Evolutionary conservation across 1,284 basidiomycete species (phyloP), one percentile per base, ranked within the genome.

Genomic region (Apiotrichum gamsii): DNA sequence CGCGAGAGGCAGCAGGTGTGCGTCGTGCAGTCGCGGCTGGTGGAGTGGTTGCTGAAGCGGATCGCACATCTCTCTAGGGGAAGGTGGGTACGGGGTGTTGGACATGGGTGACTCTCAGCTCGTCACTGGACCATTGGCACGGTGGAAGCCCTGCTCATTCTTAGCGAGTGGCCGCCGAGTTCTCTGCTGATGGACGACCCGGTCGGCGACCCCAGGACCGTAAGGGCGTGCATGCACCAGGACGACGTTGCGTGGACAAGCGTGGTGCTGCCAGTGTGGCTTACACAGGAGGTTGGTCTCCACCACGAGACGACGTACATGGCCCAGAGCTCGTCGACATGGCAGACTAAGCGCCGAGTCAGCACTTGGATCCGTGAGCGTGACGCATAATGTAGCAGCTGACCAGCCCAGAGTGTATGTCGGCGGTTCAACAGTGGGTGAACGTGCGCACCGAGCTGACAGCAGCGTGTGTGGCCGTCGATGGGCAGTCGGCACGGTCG

Each of bases 81-180:
- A 23, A 49, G 50, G 52, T 55, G 40, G 32, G 56, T 55, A 5
- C 23, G 11, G 19, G 19, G 20, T 38, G 21, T 11, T 25, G n/a
- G 14, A 23, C 8, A 2, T 14, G 28, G n/a, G n/a, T n/a, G n/a
- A n/a, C n/a, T n/a, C n/a, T 11, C 25, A 56, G 54, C 4, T 48
- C 51, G 4, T 30, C 49, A 8, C 35, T 49, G 57, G 1, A 56
- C 57, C 0, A 56, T 58, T 10, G 57, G 57, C 3, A 59, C 57
- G 1, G 57, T 59, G 15, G 57, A 59, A 39, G 57, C 57, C 2
- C 29, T 59, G 13, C 47, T 59, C 6, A 47, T 59, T 9, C 45
- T 59, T 6, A 52, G 49, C 39, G 57, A 59, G 45, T 59, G 54
- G 54, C 54, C 57, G 0, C 57, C 57, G 4, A 45, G 49, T 3